phyloP scores from a whole-genome alignment of 768 basidiomycete species.

The Lentinula edodes region DNA sequence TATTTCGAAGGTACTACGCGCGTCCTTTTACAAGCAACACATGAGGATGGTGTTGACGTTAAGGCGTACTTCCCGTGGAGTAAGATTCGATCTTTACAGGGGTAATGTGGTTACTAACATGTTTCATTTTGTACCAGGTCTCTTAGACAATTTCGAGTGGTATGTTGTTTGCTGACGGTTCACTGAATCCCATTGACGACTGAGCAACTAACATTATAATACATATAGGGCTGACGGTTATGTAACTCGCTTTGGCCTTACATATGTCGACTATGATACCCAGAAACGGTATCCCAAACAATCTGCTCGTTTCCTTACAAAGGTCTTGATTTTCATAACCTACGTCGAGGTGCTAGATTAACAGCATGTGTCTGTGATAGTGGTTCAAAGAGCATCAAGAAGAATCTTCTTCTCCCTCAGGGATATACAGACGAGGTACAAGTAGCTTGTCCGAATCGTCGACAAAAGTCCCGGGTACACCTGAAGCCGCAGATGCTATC shows the following conservation, averaged over 20 bases:
- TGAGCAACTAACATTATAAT: conserved; percentile 5
- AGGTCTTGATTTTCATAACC: conserved; percentile 27
- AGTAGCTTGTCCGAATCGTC: background rate
- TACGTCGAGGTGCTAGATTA: background rate
- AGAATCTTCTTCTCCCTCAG: background rate
- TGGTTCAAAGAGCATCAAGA: conserved; percentile 32
- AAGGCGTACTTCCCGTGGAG: conserved; percentile 67
- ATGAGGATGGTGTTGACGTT: conserved; percentile 59
- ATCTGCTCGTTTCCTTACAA: conserved; percentile 49
- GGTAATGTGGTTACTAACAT: background rate
- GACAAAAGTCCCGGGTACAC: conserved; percentile 1
- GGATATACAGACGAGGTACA: background rate
- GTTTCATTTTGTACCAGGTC: conserved; percentile 28
- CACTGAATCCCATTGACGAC: background rate
- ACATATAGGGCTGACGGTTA: conserved; percentile 57
- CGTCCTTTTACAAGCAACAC: conserved; percentile 50
- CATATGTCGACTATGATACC: conserved; percentile 66
- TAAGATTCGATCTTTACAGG: conserved; percentile 21
- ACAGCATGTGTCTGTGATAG: conserved; percentile 15
- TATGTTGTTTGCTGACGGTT: conserved; percentile 13
- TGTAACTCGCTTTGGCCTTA: conserved; percentile 61
- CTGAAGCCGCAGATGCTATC: background rate
- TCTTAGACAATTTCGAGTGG: conserved; percentile 74
- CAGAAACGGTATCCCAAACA: conserved; percentile 63
- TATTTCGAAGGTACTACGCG: conserved; percentile 59